Base-by-base conservation (phyloP, 768 basidiomycete species). In the Coprinellus micaceus region DNA sequence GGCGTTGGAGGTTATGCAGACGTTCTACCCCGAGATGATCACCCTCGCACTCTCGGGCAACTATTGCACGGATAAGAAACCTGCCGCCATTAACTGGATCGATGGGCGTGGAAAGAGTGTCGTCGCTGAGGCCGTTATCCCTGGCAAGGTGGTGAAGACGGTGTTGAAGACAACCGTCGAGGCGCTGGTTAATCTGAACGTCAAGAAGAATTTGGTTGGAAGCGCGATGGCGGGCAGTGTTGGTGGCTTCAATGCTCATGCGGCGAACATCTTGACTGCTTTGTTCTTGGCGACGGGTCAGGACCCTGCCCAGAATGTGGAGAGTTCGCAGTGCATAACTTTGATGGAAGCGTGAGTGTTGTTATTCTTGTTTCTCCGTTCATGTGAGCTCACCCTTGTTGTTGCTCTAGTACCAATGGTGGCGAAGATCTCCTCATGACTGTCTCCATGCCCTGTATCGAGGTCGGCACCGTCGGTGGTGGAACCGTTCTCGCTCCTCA, bases 61-160 rank as follows among this genome's bases (percentile, higher is more conserved):
- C 71, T 99, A 98, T 70, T 98, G 97, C 77, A 99, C 94, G 61
- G 97, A 99, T 76, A 99, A 99, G 87, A 99, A 99, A 76, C 91
- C 97, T 0, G 92, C 97, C 10, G 97, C 97, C 44, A 97, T 99
- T 73, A 99, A 98, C 74, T 99, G 97, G 97, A 98, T 98, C 60
- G 96, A 98, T 73, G 97, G 97, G 1, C 80, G 97, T 40, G 97
- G 97, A 24, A 99, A 99, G 88, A 91, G 91, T 53, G 89, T 99
- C 19, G 95, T 98, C 48, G 96, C 94, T 0, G 96, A 99, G 74
- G 94, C 95, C 2, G 81, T 98, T 47, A 74, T 99, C 29, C 91
- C 96, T 0, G 95, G 95, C 0, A 84, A 85, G 61, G 76, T 94
- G 33, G 94, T 99, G 56, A 87, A 86, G 80, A 80, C 74, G 36